Conservation (phyloP, 768 basidiomycete genomes). For the Chalciporus sphaerocephalus region DNA sequence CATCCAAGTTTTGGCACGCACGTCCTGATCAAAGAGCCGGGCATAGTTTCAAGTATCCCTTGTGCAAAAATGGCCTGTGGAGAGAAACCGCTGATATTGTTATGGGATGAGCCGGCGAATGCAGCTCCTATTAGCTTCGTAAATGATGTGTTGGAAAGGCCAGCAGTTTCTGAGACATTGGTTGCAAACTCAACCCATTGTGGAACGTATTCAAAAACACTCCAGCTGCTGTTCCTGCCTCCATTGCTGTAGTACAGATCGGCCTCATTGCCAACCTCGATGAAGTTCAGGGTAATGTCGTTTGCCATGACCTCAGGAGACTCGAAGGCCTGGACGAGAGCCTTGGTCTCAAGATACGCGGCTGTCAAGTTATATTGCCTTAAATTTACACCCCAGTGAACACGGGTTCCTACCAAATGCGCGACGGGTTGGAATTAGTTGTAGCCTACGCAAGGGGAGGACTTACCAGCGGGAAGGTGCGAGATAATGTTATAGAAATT, state of each 20-base stretch:
- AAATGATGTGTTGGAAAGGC: conserved; percentile 35
- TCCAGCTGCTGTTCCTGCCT: conserved; percentile 37
- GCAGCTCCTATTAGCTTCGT: conserved; percentile 47
- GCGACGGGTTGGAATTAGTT: neutral
- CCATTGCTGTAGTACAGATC: conserved; percentile 51
- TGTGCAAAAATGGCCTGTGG: conserved; percentile 54
- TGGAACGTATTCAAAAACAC: conserved; percentile 41
- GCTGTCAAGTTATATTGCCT: conserved; percentile 50
- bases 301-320: conserved; percentile 35
- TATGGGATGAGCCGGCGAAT: conserved; percentile 49
- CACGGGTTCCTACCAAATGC: conserved; percentile 47
- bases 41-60: conserved; percentile 44
- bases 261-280: conserved; percentile 62
- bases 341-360: conserved; percentile 42
- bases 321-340: conserved; percentile 48
- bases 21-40: conserved; percentile 52
- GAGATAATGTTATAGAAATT: conserved; percentile 50
- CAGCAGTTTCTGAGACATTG: conserved; percentile 41
- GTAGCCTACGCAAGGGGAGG: neutral
- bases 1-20: conserved; percentile 27
- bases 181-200: conserved; percentile 52
- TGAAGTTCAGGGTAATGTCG: conserved; percentile 48
- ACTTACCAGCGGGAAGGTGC: conserved; percentile 47
- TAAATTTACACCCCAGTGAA: conserved; percentile 69
- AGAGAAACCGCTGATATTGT: conserved; percentile 45